Conservation (phyloP, 2,329 filamentous ascomycete genomes). For the Drechslerella coelobrocha region DNA sequence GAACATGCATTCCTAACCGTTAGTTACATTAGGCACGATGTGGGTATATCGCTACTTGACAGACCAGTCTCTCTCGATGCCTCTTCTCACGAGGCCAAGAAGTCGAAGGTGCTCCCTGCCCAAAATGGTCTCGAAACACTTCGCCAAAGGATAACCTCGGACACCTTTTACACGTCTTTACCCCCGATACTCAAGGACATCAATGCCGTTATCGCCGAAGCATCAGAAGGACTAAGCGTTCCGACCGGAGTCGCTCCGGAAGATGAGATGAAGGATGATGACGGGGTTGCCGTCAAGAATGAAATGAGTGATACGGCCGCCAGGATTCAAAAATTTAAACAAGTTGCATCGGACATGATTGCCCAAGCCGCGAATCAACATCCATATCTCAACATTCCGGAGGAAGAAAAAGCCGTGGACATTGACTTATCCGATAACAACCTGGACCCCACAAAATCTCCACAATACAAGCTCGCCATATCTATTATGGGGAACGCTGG, state of each 20-base stretch:
- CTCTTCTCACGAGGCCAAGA: slow-evolving; percentile 36
- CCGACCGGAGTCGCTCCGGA: slow-evolving; percentile 17
- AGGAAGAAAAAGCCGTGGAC: slow-evolving; percentile 18
- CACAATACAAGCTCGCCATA: slow-evolving; percentile 3
- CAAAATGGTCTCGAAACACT: slow-evolving; percentile 28
- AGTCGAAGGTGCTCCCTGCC: slow-evolving; percentile 25
- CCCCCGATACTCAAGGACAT: slow-evolving; percentile 19
- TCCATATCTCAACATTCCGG: slow-evolving; percentile 26
- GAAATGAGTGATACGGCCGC: slow-evolving; percentile 11
- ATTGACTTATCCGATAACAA: slow-evolving; percentile 6
- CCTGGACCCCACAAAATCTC: too few species aligned
- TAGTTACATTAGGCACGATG: slow-evolving; percentile 16
- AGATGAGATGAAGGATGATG: slow-evolving; percentile 42
- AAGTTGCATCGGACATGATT: slow-evolving; percentile 22
- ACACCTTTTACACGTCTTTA: slow-evolving; percentile 38
- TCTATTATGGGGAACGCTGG: neutral
- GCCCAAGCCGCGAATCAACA: slow-evolving; percentile 23
- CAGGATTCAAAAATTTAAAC: slow-evolving; percentile 31
- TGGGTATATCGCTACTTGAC: slow-evolving; percentile 32
- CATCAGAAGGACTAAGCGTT: slow-evolving; percentile 16
- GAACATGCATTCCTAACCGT: neutral
- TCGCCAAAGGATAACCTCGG: slow-evolving; percentile 35
- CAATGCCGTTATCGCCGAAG: slow-evolving; percentile 30
- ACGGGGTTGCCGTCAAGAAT: slow-evolving; percentile 15
- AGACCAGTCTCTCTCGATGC: slow-evolving; percentile 22